These are phyloP conservation scores for Colletotrichum sp. DNA, from an alignment of 2,329 filamentous ascomycete genomes.

Conservation along the genomic window DNA sequence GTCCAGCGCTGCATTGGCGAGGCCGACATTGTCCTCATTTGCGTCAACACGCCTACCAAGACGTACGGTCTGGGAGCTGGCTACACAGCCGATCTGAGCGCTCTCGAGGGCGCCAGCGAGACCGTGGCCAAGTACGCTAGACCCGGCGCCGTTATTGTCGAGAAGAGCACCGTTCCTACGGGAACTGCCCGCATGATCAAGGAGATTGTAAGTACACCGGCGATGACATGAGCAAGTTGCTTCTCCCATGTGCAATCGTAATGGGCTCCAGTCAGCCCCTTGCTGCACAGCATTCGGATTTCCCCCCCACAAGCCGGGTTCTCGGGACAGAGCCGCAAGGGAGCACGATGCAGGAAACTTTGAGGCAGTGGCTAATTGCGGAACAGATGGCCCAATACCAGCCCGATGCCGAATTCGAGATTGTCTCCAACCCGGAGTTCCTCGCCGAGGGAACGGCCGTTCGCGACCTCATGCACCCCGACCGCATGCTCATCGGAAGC, in stretches of 20 bases:
- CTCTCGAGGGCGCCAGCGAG: constrained; percentile 71
- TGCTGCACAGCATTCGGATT: background rate
- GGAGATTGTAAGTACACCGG: constrained; percentile 60
- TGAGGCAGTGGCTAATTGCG: background rate
- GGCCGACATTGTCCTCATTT: constrained; percentile 76
- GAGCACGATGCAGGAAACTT: background rate
- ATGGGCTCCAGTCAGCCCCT: background rate
- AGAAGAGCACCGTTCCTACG: constrained; percentile 83
- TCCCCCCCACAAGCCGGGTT: background rate
- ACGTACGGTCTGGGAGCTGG: constrained; percentile 71
- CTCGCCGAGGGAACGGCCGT: constrained; percentile 79
- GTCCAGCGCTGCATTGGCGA: constrained; percentile 64
- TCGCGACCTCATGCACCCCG: constrained; percentile 70
- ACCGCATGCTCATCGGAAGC: constrained; percentile 78
- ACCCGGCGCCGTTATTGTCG: constrained; percentile 74
- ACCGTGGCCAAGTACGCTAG: constrained; percentile 71
- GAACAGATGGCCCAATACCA: constrained; percentile 59
- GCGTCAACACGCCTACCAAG: constrained; percentile 83
- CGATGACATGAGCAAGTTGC: background rate
- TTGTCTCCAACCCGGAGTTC: constrained; percentile 84
- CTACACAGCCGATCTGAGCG: constrained; percentile 73
- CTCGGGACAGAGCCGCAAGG: background rate
- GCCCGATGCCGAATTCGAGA: constrained; percentile 71
- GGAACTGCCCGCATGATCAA: constrained; percentile 73
- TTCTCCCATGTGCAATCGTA: background rate